phyloP scores from a whole-genome alignment of 176 grass and related monocot species.

The Miscanthus lutarioriparius region DNA sequence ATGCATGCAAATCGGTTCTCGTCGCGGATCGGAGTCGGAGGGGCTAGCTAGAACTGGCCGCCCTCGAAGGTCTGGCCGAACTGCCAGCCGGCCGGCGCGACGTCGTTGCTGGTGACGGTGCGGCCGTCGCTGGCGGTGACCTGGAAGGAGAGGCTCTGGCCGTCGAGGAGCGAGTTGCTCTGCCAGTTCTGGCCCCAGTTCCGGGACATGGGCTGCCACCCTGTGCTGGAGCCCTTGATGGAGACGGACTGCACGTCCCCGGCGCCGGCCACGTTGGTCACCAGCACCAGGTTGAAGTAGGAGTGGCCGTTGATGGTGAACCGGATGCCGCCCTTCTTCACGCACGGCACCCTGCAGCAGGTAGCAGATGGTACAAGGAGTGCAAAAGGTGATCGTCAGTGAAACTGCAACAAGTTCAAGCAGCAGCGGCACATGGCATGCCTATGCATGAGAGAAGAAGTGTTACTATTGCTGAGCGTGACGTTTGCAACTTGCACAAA shows the following conservation, averaged over 20 bases:
- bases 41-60: slow-evolving; percentile 55
- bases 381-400: not conserved
- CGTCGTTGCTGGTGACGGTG: slow-evolving; percentile 58
- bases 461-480: not conserved
- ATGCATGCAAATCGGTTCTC: not conserved
- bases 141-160: slow-evolving; percentile 82
- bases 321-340: slow-evolving; percentile 87
- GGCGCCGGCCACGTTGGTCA: slow-evolving; percentile 87
- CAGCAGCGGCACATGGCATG: not conserved
- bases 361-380: too few relatives aligned
- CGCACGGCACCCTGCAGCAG: slow-evolving; percentile 61
- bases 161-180: slow-evolving; percentile 80
- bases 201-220: slow-evolving; percentile 81
- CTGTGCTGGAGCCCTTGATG: slow-evolving; percentile 73
- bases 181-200: slow-evolving; percentile 99
- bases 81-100: slow-evolving; percentile 64
- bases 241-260: slow-evolving; percentile 69
- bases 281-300: slow-evolving; percentile 88
- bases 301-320: slow-evolving; percentile 96
- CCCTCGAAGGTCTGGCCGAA: slow-evolving; percentile 86
- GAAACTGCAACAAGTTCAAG: not conserved
- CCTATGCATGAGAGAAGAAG: not conserved
- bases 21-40: not conserved
- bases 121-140: slow-evolving; percentile 72
- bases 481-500: not conserved